Evolutionary conservation across 129 eudicot genomes (phyloP), one percentile per base, ranked within the genome.

Genomic region (Glebionis coronaria): DNA sequence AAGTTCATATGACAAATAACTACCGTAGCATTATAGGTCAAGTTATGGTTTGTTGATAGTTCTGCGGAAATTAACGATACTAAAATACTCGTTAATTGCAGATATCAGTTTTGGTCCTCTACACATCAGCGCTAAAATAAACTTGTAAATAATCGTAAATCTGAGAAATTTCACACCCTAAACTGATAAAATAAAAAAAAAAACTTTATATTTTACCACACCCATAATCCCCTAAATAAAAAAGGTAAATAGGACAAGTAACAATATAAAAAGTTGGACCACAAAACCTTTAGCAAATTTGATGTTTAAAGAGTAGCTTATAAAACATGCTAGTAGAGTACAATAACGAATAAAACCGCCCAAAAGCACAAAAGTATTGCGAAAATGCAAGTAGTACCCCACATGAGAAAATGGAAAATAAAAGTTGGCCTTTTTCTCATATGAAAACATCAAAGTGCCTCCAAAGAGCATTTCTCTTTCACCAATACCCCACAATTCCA

Each of bases 331-430:
- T 46, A 67, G 42, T 4, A 5, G 9, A 5, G 23, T 46, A 67
- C 29, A 27, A 23, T 49, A 50, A 49, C n/a, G 47, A 67, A 67
- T 18, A 67, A 50, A 67, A 67, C 60, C 70, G 20, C 70, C 65
- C 15, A 66, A 49, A 49, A 49, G 16, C 54, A 49, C 14, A 57
- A 21, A 57, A 8, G n/a, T n/a, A 29, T 49, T 10, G 50, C 47
- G 7, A 29, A 58, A 57, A 70, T 35, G 31, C 25, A 14, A 73
- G 56, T 63, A 65, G 71, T 73, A 64, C 78, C 65, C 68, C 78
- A 64, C 52, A 16, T 46, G 35, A 70, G 14, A 57, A 21, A 28
- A 70, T 70, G 38, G 51, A 47, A 46, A 31, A 49, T 9, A 18
- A 23, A 71, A 28, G 40, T 15, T 60, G 11, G 13, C 59, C 76